Conservation (phyloP, 148 eudicot species). For the Amaranthus palmeri region DNA sequence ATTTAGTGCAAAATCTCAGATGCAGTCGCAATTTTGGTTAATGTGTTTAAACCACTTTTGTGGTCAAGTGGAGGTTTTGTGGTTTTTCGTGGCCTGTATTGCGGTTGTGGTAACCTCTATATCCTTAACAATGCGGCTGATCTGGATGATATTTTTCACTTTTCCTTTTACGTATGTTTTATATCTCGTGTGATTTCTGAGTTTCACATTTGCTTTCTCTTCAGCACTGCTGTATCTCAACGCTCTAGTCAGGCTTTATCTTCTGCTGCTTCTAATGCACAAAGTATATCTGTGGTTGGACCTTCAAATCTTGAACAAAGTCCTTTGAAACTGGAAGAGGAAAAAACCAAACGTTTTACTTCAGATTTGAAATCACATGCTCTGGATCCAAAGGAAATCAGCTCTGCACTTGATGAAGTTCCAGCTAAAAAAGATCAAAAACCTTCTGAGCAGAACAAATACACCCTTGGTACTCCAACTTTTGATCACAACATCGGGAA, state of each 20-base stretch:
- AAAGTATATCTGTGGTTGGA: slow-evolving; percentile 26
- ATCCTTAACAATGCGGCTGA: too few species aligned
- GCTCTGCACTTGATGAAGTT: slow-evolving; percentile 26
- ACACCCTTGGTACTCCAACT: slow-evolving; percentile 9
- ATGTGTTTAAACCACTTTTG: too few species aligned
- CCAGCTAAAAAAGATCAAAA: slow-evolving; percentile 22
- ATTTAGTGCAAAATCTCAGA: too few species aligned
- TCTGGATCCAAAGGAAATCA: slow-evolving; percentile 27
- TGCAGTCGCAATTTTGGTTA: too few species aligned
- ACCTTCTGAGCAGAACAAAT: slow-evolving; percentile 13
- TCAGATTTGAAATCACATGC: slow-evolving; percentile 21
- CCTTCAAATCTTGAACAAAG: slow-evolving; percentile 22
- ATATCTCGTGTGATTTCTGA: not conserved
- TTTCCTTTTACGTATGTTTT: not conserved
- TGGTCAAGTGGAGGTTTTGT: too few species aligned
- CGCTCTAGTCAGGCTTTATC: slow-evolving; percentile 26
- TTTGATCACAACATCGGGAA: slow-evolving; percentile 18
- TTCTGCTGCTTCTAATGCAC: slow-evolving; percentile 39
- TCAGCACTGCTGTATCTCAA: slow-evolving; percentile 48
- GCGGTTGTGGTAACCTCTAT: too few species aligned
- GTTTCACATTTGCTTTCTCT: not conserved
- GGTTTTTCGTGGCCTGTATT: too few species aligned
- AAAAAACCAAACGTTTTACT: slow-evolving; percentile 22
- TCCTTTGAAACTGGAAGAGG: slow-evolving; percentile 26
- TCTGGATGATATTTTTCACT: too few species aligned